Evolutionary conservation across 345 rosid genomes (phyloP), one percentile per base, ranked within the genome.

Genomic region (Moringa oleifera): DNA sequence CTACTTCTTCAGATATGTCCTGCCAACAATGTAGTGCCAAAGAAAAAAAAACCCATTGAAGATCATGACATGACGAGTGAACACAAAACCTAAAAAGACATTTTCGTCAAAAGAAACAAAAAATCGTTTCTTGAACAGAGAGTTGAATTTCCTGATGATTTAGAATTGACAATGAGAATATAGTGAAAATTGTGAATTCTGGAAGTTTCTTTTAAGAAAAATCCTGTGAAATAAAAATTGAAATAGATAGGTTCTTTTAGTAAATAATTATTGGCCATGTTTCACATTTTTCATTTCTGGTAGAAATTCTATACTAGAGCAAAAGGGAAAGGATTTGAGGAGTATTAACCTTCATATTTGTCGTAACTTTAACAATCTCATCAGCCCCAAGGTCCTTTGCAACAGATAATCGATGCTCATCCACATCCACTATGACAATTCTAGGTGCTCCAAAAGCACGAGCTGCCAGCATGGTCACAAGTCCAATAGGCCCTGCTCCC

Each of bases 401-500:
- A 63, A 90, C 76, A 2, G 91, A 81, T 66, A 88, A 72, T 23
- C 99, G 82, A 21, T 69, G 54, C n/a, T 74, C 88, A 59, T 90
- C 93, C 22, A 90, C 91, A 74, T 94, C 97, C 18, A 73, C 85
- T 62, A 94, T 75, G 53, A 90, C 74, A 25, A 94, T 72, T 71
- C 80, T 85, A 16, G 97, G 93, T 20, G 95, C 86, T 51, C 96
- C 91, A 55, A 94, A 94, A 36, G 99, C 97, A 10, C 80, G 91
- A 65, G 99, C 96, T 51, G 96, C 88, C 57, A 90, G 66, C 85
- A 94, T 57, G 1, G 95, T 85, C 25, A 94, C 82, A n/a, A 90
- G 97, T 15, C 97, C 99, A 54, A 94, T 90, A 0, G 99, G 97
- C 36, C 99, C 99, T 23, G 97, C 84, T 47, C 96, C 97, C 81